Evolutionary conservation across 1,139 yeast genomes (phyloP), one percentile per base, ranked within the genome.

Genomic region (Blastobotrys ciferrii): DNA sequence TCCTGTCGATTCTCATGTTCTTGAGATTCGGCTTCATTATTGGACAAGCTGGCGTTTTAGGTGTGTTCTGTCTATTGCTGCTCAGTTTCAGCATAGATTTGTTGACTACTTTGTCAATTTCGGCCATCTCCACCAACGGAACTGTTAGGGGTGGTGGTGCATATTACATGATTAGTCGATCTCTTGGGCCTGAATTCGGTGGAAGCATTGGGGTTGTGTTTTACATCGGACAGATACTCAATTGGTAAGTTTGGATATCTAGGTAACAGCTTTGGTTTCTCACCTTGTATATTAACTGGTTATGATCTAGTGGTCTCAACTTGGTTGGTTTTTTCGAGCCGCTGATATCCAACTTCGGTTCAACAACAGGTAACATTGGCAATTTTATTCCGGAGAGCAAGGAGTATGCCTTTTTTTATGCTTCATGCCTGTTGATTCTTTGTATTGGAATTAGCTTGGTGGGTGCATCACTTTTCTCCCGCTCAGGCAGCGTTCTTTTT

Each of bases 81-180:
- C 66, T 84, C 14, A 80, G 87, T 37, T 85, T 84, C 62, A 65
- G 78, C 33, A 81, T 85, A 53, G 79, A 84, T 58, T 70, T 82
- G 13, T 72, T 85, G 46, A 85, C 94, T 0, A 83, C 87, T 0
- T 67, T 85, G 61, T 82, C 88, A 6, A 76, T 85, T 55, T 81
- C 88, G 53, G 94, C 94, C 30, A 85, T 85, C 55, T 83, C 91
- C 6, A 85, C 94, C 1, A 85, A 85, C 62, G 94, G 94, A 4
- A 84, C 87, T 0, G 94, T 85, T 9, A 78, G 81, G 57, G 92
- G 94, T 15, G 94, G 94, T 3, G 94, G 94, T 15, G 89, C 92
- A 0, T 85, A 85, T 64, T 85, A 83, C 61, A 85, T 85, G 92
- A 82, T 85, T 51, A 80, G 87, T 28, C 69, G 94, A 51, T 80